Conservation (phyloP, 345 rosid species). For the Microcos paniculata region DNA sequence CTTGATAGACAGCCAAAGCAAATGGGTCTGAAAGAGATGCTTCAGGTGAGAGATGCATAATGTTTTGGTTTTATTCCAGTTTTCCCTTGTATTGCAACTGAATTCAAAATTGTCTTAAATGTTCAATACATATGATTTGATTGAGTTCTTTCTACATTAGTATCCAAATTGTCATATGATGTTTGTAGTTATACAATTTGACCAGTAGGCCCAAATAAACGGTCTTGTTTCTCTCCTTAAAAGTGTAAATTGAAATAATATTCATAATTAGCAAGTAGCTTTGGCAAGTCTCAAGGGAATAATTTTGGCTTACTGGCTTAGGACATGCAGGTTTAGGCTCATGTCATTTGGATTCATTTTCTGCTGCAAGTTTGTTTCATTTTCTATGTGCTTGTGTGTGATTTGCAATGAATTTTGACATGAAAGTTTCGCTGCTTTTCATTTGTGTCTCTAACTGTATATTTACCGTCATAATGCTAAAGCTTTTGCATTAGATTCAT, state of each 20-base stretch:
- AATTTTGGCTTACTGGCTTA: not conserved
- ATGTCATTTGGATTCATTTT: not conserved
- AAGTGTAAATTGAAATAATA: not conserved
- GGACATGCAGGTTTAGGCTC: not conserved
- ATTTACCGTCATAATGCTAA: not conserved
- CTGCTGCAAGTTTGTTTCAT: not conserved
- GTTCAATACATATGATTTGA: not conserved
- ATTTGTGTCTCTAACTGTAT: conserved; percentile 7
- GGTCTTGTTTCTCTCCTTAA: not conserved
- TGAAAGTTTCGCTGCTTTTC: not conserved
- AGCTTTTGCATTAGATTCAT: not conserved
- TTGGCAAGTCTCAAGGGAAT: not conserved
- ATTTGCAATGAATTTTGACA: not conserved
- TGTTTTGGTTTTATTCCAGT: not conserved
- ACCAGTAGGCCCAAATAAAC: not conserved
- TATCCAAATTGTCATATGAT: not conserved
- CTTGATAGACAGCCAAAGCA: conserved; percentile 84
- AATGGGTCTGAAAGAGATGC: conserved; percentile 87
- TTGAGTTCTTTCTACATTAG: not conserved
- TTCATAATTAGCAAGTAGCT: not conserved
- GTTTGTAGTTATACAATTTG: not conserved
- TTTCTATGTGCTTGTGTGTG: not conserved
- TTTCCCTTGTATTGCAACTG: not conserved
- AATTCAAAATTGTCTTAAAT: conserved; percentile 1
- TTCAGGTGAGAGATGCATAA: conserved; percentile 56